Percentiles rank a stretch among this genome's conserved stretches.
These are phyloP conservation scores for Leptographium procerum DNA, from an alignment of 2,329 filamentous ascomycete species.

Conservation along the genomic window DNA sequence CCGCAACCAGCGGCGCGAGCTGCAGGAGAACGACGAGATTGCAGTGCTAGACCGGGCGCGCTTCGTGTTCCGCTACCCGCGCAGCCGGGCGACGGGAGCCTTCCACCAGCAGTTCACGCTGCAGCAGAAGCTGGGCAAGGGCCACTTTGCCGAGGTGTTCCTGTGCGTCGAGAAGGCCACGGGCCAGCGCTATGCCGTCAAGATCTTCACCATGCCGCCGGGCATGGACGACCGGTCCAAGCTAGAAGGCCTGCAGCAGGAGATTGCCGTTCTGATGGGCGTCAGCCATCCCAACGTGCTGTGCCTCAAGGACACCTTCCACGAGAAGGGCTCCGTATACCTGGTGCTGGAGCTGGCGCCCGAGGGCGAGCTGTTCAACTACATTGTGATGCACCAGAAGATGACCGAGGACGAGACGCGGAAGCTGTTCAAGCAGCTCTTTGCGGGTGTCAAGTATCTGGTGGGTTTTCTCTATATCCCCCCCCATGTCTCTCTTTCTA, in stretches of 20 bases:
- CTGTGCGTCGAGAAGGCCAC: constrained; percentile 77
- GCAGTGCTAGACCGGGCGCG: constrained; percentile 73
- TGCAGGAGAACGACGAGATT: constrained; percentile 85
- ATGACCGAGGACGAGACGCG: constrained; percentile 73
- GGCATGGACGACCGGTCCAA: constrained; percentile 76
- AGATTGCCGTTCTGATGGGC: constrained; percentile 94
- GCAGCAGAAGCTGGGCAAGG: constrained; percentile 78
- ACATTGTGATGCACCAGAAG: constrained; percentile 84
- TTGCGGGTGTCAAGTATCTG: constrained; percentile 89
- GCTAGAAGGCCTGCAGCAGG: constrained; percentile 79
- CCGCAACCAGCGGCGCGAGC: constrained; percentile 79
- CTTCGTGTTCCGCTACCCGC: constrained; percentile 87
- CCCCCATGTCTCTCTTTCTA: neutral
- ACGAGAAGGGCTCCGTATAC: constrained; percentile 83
- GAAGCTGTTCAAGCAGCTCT: constrained; percentile 81
- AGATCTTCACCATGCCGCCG: constrained; percentile 79
- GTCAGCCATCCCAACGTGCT: constrained; percentile 89
- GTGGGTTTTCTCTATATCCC: constrained; percentile 38
- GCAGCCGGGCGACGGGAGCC: constrained; percentile 57
- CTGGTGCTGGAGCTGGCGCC: constrained; percentile 81
- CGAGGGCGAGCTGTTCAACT: constrained; percentile 92
- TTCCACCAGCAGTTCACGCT: constrained; percentile 83
- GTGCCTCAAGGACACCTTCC: constrained; percentile 89
- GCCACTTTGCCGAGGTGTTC: constrained; percentile 90
- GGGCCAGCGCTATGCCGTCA: constrained; percentile 79